phyloP scores from a whole-genome alignment of 2,329 filamentous ascomycete genomes.

The Annulohypoxylon truncatum region DNA sequence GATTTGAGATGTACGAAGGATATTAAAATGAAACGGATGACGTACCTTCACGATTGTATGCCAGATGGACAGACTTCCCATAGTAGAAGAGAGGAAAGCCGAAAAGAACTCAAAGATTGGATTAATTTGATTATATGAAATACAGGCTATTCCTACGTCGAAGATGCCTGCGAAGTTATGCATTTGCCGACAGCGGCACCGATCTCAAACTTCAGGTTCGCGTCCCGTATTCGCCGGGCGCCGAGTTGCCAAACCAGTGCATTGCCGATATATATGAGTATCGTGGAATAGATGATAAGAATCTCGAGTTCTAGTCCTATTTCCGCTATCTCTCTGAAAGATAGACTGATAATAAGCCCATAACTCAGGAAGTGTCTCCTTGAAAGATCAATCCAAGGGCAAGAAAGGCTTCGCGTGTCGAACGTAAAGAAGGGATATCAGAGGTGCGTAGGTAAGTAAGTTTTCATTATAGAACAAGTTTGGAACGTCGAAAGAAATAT shows the following conservation, averaged over 20 bases:
- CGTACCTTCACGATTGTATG: not conserved
- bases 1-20: not conserved
- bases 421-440: not conserved
- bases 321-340: not conserved
- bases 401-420: not conserved
- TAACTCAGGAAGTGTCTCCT: not conserved
- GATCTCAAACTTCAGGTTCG: not conserved
- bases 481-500: no score
- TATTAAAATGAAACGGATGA: not conserved
- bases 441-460: not conserved
- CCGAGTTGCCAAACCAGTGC: not conserved
- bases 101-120: not conserved
- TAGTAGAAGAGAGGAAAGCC: not conserved
- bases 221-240: not conserved
- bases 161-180: not conserved
- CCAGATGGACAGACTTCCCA: not conserved
- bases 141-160: not conserved
- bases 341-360: not conserved
- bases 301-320: not conserved
- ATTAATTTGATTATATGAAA: not conserved
- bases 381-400: not conserved
- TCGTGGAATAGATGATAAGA: not conserved
- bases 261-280: not conserved
- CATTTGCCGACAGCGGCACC: not conserved
- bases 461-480: not conserved